phyloP scores from a whole-genome alignment of 1,139 yeast species.

The Petasospora fabianii region DNA sequence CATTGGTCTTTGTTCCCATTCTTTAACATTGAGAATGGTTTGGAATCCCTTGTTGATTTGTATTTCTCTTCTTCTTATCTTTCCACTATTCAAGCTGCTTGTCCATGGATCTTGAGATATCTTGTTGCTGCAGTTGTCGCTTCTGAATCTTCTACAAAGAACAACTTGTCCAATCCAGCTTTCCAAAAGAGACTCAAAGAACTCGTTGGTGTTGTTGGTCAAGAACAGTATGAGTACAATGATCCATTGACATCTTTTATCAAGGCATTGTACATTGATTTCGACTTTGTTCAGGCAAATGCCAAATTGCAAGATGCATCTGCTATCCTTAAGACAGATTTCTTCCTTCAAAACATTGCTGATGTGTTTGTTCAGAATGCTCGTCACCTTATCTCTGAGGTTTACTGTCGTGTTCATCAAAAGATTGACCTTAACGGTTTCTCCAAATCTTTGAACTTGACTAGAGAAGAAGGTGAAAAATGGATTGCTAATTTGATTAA shows the following conservation, averaged over 20 bases:
- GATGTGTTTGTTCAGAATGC: conserved; percentile 43
- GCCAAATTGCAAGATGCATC: conserved; percentile 43
- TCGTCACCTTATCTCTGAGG: conserved; percentile 47
- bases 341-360: conserved; percentile 45
- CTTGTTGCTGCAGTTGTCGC: conserved; percentile 54
- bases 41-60: conserved; percentile 49
- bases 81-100: conserved; percentile 60
- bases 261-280: conserved; percentile 50
- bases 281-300: conserved; percentile 51
- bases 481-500: conserved; percentile 48
- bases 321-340: conserved; percentile 47
- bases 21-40: conserved; percentile 45
- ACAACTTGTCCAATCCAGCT: conserved; percentile 27
- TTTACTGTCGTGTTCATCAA: conserved; percentile 51
- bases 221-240: conserved; percentile 56
- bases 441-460: conserved; percentile 39
- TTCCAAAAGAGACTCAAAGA: conserved; percentile 54
- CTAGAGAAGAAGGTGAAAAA: conserved; percentile 45
- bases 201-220: conserved; percentile 49
- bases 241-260: conserved; percentile 59
- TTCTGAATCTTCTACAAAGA: conserved; percentile 26
- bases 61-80: conserved; percentile 55
- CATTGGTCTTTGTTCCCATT: conserved; percentile 65
- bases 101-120: conserved; percentile 65
- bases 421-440: conserved; percentile 42